Conservation (phyloP, 805 yeast genomes). For the Metschnikowia noctiluminum region DNA sequence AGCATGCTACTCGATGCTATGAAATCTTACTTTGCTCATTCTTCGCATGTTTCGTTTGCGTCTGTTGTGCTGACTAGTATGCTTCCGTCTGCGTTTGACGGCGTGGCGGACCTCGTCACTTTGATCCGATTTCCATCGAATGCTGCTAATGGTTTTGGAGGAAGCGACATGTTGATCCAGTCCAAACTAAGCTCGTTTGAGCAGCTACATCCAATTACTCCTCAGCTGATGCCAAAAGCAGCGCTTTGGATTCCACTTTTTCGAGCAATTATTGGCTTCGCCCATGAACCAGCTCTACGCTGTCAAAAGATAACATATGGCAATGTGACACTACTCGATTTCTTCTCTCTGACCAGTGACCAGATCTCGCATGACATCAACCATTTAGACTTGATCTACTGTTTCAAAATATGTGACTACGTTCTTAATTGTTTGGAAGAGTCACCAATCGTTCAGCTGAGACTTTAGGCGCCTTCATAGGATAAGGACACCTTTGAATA, state of each 20-base stretch:
- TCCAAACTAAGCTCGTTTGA: constrained; percentile 1
- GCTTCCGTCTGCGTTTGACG: not conserved
- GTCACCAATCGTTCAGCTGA: not conserved
- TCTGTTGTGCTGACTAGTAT: constrained; percentile 6
- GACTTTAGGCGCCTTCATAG: not conserved
- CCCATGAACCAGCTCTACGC: constrained; percentile 1
- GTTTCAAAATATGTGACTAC: constrained; percentile 13
- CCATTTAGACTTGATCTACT: constrained; percentile 17
- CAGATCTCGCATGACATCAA: constrained; percentile 5
- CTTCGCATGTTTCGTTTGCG: constrained; percentile 11
- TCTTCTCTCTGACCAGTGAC: not conserved
- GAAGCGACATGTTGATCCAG: constrained; percentile 2
- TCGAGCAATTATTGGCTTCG: constrained; percentile 8
- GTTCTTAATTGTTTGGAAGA: constrained; percentile 7
- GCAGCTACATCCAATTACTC: not conserved
- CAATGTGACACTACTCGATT: not conserved
- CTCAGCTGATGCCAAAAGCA: not conserved
- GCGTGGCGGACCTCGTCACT: not conserved
- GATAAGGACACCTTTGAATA: no score
- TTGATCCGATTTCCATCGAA: constrained; percentile 7
- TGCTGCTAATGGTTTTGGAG: not conserved
- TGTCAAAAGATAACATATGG: not conserved
- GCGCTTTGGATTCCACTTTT: constrained; percentile 22
- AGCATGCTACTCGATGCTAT: constrained; percentile 1
- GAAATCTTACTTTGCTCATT: constrained; percentile 5